These are phyloP conservation scores for Sutorius australiensis DNA, from an alignment of 768 basidiomycete species.

Conservation along the genomic window DNA sequence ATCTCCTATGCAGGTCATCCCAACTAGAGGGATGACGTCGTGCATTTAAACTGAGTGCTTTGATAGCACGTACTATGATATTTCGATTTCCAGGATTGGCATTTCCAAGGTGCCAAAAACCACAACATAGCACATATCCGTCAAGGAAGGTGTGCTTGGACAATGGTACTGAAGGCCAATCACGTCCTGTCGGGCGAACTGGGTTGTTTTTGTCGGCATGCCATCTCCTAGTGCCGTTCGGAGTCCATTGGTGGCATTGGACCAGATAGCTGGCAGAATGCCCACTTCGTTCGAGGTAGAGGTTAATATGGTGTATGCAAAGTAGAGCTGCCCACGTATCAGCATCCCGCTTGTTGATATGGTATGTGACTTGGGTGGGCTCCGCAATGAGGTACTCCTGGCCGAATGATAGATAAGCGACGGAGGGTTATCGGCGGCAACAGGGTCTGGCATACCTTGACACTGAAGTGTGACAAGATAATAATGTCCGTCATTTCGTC, in stretches of 20 bases:
- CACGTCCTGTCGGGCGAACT: no score
- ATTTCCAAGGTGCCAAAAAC: no score
- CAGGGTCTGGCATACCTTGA: not conserved
- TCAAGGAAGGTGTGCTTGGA: no score
- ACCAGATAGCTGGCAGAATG: not conserved
- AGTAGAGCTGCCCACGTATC: not conserved
- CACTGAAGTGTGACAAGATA: constrained; percentile 1
- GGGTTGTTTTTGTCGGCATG: no score
- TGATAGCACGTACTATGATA: no score
- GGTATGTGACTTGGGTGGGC: not conserved
- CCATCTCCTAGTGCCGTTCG: not conserved
- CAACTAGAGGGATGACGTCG: no score
- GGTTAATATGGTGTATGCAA: constrained; percentile 2
- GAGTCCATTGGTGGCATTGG: not conserved
- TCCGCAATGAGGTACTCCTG: constrained; percentile 7
- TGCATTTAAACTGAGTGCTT: no score
- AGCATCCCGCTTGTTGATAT: not conserved
- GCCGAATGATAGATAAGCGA: not conserved
- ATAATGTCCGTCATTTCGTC: not conserved
- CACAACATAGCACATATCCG: no score
- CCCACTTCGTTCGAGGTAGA: not conserved
- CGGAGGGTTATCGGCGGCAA: not conserved
- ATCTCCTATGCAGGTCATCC: no score
- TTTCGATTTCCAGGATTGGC: no score
- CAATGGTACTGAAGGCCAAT: no score